Evolutionary conservation across 495 filamentous ascomycete genomes (phyloP), one percentile per base, ranked within the genome.

Genomic region (Zalerion maritima): DNA sequence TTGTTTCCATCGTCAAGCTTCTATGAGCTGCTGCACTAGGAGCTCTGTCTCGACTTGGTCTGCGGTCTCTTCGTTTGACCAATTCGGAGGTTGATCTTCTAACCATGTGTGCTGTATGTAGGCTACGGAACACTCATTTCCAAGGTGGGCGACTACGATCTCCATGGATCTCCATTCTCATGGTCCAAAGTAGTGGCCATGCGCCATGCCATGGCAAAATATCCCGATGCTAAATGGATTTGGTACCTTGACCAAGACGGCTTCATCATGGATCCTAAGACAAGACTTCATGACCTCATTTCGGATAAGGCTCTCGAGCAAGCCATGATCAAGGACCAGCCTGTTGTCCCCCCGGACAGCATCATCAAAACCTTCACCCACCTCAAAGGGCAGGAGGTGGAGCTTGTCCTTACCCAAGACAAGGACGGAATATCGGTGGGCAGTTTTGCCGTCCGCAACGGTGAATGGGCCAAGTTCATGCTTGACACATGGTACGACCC

Each of bases 401-500:
- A 94, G 34, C 57, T 96, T 7, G 71, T 96, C 12, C 36, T 93
- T 11, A 80, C 81, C 7, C 85, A 92, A 50, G 87, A 99, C 42
- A 66, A 62, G 12, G 78, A 81, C 10, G 84, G 85, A n/a, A 41
- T 99, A 24, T 69, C 65, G 30, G 62, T 71, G 10, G 70, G 68
- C 1, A 91, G 81, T 54, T 80, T 92, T 31, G 49, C 94, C n/a
- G 37, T 99, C 1, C 64, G 68, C 28, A 73, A 75, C 33, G 85
- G 89, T 2, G 78, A 91, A 22, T 99, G 89, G 79, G 80, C 83
- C 5, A 74, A 72, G 31, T 96, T 82, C 60, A 80, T 99, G 42
- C 57, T 96, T 23, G 91, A 96, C 49, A 76, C 84, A 0, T 99
- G 91, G 91, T 94, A 84, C 43, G 85, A 94, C 52, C 91, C 91